Percentiles rank a stretch among this genome's conserved stretches.
Evolutionary conservation across 192 early-diverging fungal genomes (phyloP).

Genomic region (Rhizophagus prolifer): DNA sequence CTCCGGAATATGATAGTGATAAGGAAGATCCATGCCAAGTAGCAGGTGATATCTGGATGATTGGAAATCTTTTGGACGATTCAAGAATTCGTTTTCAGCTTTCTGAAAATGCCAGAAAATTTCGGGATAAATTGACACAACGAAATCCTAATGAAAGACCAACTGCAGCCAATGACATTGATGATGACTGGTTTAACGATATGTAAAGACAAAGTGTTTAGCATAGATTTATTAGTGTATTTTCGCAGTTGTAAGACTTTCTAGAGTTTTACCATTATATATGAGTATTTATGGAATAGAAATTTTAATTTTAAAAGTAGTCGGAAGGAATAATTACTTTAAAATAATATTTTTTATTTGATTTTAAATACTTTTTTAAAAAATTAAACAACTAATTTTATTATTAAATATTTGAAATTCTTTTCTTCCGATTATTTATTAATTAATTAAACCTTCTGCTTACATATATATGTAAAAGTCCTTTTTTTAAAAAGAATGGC

Average conservation of each 20-base stretch:
- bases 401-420: too few species aligned
- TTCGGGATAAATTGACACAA: neutral
- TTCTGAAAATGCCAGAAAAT: neutral
- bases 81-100: neutral
- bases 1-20: neutral
- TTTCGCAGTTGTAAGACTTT: neutral
- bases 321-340: too few species aligned
- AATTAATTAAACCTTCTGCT: too few species aligned
- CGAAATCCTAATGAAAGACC: neutral
- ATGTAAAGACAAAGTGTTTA: neutral
- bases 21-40: neutral
- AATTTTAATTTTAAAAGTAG: too few species aligned
- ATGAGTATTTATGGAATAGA: too few species aligned
- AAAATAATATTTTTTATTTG: too few species aligned
- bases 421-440: too few species aligned
- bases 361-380: too few species aligned
- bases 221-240: neutral
- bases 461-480: too few species aligned
- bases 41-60: constrained; percentile 5
- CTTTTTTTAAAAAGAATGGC: too few species aligned
- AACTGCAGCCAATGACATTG: neutral
- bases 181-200: neutral
- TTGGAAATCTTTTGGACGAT: constrained; percentile 10
- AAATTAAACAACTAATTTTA: too few species aligned
- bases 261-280: too few species aligned